These are phyloP conservation scores for Dioscorea dumetorum DNA, from an alignment of 106 monocot genomes.

Conservation along the genomic window DNA sequence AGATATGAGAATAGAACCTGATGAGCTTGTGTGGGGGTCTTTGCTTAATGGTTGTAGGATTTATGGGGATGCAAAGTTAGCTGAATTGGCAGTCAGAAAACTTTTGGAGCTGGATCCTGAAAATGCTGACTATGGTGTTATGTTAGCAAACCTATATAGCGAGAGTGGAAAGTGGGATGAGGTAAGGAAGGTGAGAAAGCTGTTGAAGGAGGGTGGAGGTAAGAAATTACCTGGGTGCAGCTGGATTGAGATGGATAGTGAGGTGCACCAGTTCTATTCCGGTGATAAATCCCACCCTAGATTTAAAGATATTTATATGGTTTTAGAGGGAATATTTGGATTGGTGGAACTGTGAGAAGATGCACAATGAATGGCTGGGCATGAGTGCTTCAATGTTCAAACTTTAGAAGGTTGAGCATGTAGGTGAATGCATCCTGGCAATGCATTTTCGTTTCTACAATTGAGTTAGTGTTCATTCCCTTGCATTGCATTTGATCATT, in stretches of 20 bases:
- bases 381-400: neutral
- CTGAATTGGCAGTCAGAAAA: slow-evolving; percentile 55
- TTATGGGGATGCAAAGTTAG: slow-evolving; percentile 48
- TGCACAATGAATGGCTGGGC: neutral
- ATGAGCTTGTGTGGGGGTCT: slow-evolving; percentile 92
- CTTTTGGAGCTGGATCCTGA: slow-evolving; percentile 61
- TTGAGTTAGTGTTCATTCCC: no score
- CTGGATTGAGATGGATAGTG: slow-evolving; percentile 75
- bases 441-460: no score
- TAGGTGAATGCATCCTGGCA: no score
- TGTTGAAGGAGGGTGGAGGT: slow-evolving; percentile 47
- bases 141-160: slow-evolving; percentile 86
- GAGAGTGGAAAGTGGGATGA: slow-evolving; percentile 79
- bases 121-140: slow-evolving; percentile 51
- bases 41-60: slow-evolving; percentile 86
- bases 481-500: no score
- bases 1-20: slow-evolving; percentile 70
- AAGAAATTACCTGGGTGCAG: slow-evolving; percentile 94
- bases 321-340: slow-evolving; percentile 40
- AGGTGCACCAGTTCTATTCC: slow-evolving; percentile 68
- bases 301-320: slow-evolving; percentile 41
- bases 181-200: slow-evolving; percentile 67
- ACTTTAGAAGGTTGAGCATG: neutral
- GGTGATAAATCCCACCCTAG: slow-evolving; percentile 46
- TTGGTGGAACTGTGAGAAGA: slow-evolving; percentile 29